Evolutionary conservation across 768 basidiomycete genomes (phyloP).

Genomic region (Trametes gibbosa): DNA sequence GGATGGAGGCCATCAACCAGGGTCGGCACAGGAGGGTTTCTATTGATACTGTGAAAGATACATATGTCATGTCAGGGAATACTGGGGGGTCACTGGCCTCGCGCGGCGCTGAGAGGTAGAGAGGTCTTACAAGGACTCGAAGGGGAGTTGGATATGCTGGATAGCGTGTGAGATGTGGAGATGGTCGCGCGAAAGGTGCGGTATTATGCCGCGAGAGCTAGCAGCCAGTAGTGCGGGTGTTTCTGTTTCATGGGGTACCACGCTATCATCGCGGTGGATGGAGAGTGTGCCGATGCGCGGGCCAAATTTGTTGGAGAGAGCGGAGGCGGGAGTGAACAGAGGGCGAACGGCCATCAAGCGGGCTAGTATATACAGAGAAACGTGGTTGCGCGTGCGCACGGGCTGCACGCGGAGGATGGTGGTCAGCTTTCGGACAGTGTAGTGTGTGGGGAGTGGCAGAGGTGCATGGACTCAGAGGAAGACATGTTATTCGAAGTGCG

Average conservation of each 20-base stretch:
- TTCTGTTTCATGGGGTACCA: slow-evolving; percentile 34
- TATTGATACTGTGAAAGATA: slow-evolving; percentile 53
- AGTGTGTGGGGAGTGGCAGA: neutral
- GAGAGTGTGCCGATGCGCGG: slow-evolving; percentile 23
- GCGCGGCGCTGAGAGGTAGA: neutral
- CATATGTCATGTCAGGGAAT: slow-evolving; percentile 6
- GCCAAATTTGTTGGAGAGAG: slow-evolving; percentile 11
- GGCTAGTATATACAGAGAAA: slow-evolving; percentile 6
- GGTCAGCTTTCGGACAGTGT: neutral
- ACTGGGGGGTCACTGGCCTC: neutral
- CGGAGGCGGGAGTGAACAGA: neutral
- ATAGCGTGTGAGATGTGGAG: slow-evolving; percentile 44
- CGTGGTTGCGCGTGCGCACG: neutral
- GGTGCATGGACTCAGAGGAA: neutral
- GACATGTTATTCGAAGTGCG: too few species aligned
- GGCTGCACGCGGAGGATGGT: neutral
- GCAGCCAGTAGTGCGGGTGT: slow-evolving; percentile 63
- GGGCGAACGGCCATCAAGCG: slow-evolving; percentile 1
- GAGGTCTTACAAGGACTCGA: slow-evolving; percentile 75
- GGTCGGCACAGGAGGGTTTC: slow-evolving; percentile 63
- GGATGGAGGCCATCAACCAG: slow-evolving; percentile 50
- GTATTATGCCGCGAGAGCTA: slow-evolving; percentile 72
- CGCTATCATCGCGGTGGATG: slow-evolving; percentile 20
- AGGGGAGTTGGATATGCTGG: slow-evolving; percentile 66
- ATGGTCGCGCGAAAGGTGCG: slow-evolving; percentile 71